Evolutionary conservation across 176 grass and related monocot species (phyloP).

Genomic region (Carex cristatella): DNA sequence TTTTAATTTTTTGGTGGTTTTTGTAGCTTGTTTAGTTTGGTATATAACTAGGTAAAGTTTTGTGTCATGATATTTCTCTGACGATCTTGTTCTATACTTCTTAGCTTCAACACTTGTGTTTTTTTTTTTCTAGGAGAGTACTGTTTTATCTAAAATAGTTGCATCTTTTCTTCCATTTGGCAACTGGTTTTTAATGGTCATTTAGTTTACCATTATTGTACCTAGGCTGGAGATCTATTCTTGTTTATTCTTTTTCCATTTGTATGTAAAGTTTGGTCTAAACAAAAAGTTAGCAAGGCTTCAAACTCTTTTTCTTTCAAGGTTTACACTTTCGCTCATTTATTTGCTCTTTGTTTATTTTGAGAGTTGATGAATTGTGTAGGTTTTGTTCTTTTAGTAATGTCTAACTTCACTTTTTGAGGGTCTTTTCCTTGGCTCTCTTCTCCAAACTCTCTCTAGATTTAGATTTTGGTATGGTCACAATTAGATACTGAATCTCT

Average conservation of each 20-base stretch:
- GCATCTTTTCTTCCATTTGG: slow-evolving; percentile 7
- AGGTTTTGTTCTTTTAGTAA: slow-evolving; percentile 27
- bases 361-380: neutral
- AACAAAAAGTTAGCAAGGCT: slow-evolving; percentile 15
- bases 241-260: slow-evolving; percentile 36
- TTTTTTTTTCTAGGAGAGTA: neutral
- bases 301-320: slow-evolving; percentile 14
- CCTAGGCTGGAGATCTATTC: slow-evolving; percentile 24
- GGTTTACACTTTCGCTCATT: neutral
- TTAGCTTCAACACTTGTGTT: slow-evolving; percentile 5
- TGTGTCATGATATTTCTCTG: slow-evolving; percentile 8
- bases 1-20: neutral
- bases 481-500: slow-evolving; percentile 14
- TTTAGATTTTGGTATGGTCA: slow-evolving; percentile 10
- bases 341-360: slow-evolving; percentile 17
- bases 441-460: neutral
- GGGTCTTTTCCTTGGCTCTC: slow-evolving; percentile 2
- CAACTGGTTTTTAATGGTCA: slow-evolving; percentile 19
- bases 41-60: slow-evolving; percentile 20
- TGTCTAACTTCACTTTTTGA: slow-evolving; percentile 29
- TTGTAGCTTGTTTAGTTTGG: slow-evolving; percentile 3
- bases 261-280: slow-evolving; percentile 26
- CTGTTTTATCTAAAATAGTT: slow-evolving; percentile 26
- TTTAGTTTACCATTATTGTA: slow-evolving; percentile 30
- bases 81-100: neutral